Base-by-base conservation (phyloP, 2,329 filamentous ascomycete species). In the Colletotrichum sublineola region DNA sequence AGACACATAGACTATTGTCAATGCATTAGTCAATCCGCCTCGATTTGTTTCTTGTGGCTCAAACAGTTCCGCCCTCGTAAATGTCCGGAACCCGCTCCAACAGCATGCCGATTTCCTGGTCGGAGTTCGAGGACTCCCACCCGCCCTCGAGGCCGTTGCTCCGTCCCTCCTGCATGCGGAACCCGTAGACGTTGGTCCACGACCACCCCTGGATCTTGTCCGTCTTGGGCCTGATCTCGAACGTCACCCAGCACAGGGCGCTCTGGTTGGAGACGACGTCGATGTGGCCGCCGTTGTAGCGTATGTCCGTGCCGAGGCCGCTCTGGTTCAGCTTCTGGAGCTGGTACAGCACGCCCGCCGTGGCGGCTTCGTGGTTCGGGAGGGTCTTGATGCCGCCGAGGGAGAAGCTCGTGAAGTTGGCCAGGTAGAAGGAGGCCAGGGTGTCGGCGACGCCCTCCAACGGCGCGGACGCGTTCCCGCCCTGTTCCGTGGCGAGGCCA, bases 41-140 rank as follows among this genome's bases (percentile, higher is more conserved):
- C n/a, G 6, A 31, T 67, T 1, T 12, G 15, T 14, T 57, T 15
- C 20, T 44, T 31, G 14, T 48, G 12, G 3, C 31, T 38, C 14
- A 42, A 18, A 62, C 48, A 5, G 31, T 56, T 0, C 57, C 63
- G 5, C 57, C 40, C 12, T 57, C 0, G 78, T 9, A 81, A 75
- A 61, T 80, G 50, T 63, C 20, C 0, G 71, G 71, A 2, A 73
- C 62, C 74, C 66, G 77, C 40, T 8, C 79, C 71, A 44, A 77
- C 76, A 68, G 72, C 14, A 52, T 63, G 63, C 78, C 77, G 42
- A 79, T 68, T 42, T 80, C 78, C 9, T 68, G 68, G 71, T 81
- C 80, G 5, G 75, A 8, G 18, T 75, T 20, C 75, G 77, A 14
- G 20, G 69, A 42, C 71, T 76, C 2, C 78, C 78, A 50, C 63